A percentile compares a stretch with the other conserved stretches of the same genome.
Conservation (phyloP, 768 basidiomycete species). For the Rhizopogon vinicolor region DNA sequence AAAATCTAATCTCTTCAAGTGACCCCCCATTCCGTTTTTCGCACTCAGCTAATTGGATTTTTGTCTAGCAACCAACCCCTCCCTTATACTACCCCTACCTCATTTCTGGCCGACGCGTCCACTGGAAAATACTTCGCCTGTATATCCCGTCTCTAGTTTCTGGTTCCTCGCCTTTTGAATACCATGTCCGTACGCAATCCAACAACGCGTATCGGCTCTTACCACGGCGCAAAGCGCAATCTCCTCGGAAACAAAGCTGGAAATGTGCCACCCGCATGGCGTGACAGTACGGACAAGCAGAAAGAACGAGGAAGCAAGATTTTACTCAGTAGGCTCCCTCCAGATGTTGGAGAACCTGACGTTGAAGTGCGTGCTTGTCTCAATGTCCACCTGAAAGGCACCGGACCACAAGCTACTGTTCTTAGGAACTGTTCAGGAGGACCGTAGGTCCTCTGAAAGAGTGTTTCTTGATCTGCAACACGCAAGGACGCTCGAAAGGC, state of each 20-base stretch:
- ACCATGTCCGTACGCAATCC: background rate
- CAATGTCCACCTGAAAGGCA: background rate
- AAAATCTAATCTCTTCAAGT: slow-evolving; percentile 1
- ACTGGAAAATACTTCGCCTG: background rate
- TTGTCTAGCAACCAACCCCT: no score
- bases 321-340: slow-evolving; percentile 57
- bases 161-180: background rate
- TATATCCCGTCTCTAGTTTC: background rate
- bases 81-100: no score
- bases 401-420: slow-evolving; percentile 6
- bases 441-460: slow-evolving; percentile 74
- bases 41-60: no score
- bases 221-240: slow-evolving; percentile 50
- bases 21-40: background rate
- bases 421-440: slow-evolving; percentile 71
- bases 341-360: slow-evolving; percentile 66
- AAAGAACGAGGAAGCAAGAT: slow-evolving; percentile 54
- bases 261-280: slow-evolving; percentile 60
- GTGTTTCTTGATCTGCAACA: slow-evolving; percentile 69
- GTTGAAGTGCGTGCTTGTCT: slow-evolving; percentile 47
- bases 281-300: slow-evolving; percentile 32
- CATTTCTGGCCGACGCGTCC: background rate
- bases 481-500: slow-evolving; percentile 69
- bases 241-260: slow-evolving; percentile 56
- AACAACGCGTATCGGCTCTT: slow-evolving; percentile 36